Conservation (phyloP, 1,284 basidiomycete genomes). For the Apiotrichum domesticum region DNA sequence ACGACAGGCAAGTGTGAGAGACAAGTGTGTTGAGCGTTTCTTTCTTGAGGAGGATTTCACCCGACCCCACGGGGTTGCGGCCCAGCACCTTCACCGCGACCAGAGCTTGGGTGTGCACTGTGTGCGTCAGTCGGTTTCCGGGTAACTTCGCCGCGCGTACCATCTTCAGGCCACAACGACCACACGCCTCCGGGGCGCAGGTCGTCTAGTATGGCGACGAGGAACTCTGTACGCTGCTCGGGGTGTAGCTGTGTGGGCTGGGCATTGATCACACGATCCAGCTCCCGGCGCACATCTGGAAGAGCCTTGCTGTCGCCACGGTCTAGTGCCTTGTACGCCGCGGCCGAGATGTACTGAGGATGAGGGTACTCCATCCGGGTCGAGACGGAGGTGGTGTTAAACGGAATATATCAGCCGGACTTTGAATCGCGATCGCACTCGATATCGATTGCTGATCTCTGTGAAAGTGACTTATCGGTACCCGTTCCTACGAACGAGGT, state of each 20-base stretch:
- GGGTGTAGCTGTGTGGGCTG: constrained; percentile 48
- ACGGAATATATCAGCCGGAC: too few relatives aligned
- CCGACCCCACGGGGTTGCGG: constrained; percentile 62
- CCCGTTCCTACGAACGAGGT: background rate
- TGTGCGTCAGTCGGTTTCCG: constrained; percentile 4
- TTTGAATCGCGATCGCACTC: too few relatives aligned
- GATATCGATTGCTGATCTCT: background rate
- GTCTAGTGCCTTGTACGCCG: background rate
- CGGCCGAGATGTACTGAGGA: background rate
- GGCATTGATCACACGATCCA: constrained; percentile 22
- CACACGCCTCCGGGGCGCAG: constrained; percentile 51
- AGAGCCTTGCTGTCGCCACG: background rate
- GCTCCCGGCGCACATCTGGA: background rate
- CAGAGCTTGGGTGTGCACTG: constrained; percentile 51
- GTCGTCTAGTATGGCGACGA: constrained; percentile 58
- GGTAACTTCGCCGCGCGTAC: constrained; percentile 15
- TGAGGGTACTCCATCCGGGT: background rate
- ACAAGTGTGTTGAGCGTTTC: constrained; percentile 24
- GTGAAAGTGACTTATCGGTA: background rate
- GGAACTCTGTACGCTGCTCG: constrained; percentile 47
- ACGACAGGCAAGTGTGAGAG: constrained; percentile 31
- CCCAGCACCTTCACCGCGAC: constrained; percentile 69
- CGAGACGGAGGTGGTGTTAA: background rate
- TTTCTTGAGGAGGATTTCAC: constrained; percentile 52
- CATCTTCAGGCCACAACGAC: constrained; percentile 24